Percentiles rank a stretch among this genome's conserved stretches.
phyloP scores from a whole-genome alignment of 306 rosid species.

The Benincasa hispida region DNA sequence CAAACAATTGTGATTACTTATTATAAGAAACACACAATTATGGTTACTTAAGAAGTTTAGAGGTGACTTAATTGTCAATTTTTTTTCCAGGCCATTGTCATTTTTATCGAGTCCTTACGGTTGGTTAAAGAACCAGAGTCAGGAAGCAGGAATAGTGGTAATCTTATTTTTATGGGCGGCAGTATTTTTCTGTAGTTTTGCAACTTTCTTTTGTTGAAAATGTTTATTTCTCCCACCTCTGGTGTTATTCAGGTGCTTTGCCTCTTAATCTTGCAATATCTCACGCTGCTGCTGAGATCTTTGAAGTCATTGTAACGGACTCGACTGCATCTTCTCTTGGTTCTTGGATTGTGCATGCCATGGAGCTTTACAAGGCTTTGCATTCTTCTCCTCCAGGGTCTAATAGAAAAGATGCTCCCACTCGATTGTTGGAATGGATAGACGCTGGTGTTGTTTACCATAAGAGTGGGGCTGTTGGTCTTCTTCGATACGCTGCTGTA shows the following conservation, averaged over 20 bases:
- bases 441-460: constrained; percentile 90
- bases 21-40: not conserved
- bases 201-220: not conserved
- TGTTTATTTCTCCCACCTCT: not conserved
- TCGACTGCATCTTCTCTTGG: constrained; percentile 72
- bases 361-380: constrained; percentile 79
- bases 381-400: constrained; percentile 91
- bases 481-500: constrained; percentile 81
- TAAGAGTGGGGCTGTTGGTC: constrained; percentile 84
- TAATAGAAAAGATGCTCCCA: constrained; percentile 90
- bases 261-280: constrained; percentile 75
- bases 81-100: constrained; percentile 53
- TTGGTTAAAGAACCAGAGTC: constrained; percentile 71
- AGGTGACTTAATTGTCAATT: not conserved
- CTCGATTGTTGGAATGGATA: constrained; percentile 92
- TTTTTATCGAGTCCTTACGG: constrained; percentile 70
- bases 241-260: constrained; percentile 55
- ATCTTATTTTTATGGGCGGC: not conserved
- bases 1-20: not conserved
- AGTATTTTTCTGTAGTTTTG: not conserved
- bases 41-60: not conserved
- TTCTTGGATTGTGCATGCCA: constrained; percentile 85
- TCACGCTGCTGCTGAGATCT: constrained; percentile 94
- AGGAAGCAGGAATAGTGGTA: constrained; percentile 52
- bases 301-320: constrained; percentile 92